phyloP scores from a whole-genome alignment of 768 basidiomycete species.

The button mushroom (Agaricus bisporus) region DNA sequence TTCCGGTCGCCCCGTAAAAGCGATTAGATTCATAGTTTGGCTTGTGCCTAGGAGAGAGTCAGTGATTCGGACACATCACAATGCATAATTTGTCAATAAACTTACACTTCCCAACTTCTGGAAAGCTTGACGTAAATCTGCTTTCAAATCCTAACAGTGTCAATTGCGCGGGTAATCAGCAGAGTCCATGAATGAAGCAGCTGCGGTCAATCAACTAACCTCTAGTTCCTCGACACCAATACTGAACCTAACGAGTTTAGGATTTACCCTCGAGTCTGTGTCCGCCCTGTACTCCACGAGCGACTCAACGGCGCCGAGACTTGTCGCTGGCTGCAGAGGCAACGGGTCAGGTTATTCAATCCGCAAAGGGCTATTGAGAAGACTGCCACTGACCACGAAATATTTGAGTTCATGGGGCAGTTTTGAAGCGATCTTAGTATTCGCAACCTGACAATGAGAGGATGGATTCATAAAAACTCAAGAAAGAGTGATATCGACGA shows the following conservation, averaged over 20 bases:
- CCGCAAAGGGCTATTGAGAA: no score
- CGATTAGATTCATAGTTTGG: no score
- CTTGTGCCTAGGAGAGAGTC: no score
- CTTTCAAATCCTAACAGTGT: slow-evolving; percentile 56
- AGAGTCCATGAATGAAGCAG: no score
- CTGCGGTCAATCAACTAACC: slow-evolving; percentile 25
- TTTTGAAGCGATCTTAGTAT: slow-evolving; percentile 41
- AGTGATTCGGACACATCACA: neutral
- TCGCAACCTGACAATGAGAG: slow-evolving; percentile 35
- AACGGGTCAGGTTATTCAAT: slow-evolving; percentile 17
- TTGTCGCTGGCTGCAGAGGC: slow-evolving; percentile 62
- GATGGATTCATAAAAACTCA: no score
- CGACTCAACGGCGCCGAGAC: slow-evolving; percentile 82
- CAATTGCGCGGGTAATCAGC: neutral
- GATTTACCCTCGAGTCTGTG: slow-evolving; percentile 59
- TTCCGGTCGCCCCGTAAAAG: no score
- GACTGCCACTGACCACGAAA: slow-evolving; percentile 47
- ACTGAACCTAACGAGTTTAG: slow-evolving; percentile 66
- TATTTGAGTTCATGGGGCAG: slow-evolving; percentile 59
- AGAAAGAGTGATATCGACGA: slow-evolving; percentile 15
- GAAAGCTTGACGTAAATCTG: slow-evolving; percentile 58
- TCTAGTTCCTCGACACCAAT: slow-evolving; percentile 81
- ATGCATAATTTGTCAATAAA: neutral
- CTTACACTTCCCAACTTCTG: slow-evolving; percentile 28
- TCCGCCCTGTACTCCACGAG: slow-evolving; percentile 67